phyloP scores from a whole-genome alignment of 345 rosid species.

The Eucalyptus pauciflora region DNA sequence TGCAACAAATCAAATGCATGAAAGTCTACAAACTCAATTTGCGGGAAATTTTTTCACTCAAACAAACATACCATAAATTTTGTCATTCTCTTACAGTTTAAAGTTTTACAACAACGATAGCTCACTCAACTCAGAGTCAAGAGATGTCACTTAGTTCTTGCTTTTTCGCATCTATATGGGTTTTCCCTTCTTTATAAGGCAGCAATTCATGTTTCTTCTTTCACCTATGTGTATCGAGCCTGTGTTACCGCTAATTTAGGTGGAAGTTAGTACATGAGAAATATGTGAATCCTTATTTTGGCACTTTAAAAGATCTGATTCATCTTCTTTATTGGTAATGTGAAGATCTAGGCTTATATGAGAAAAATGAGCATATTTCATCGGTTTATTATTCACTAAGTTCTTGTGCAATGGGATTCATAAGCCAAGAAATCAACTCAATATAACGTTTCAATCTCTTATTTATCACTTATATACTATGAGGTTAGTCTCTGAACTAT shows the following conservation, averaged over 20 bases:
- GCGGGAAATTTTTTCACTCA: fast-evolving
- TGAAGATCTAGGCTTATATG: neutral
- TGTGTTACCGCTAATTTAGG: neutral
- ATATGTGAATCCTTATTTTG: neutral
- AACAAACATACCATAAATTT: neutral
- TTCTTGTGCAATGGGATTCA: neutral
- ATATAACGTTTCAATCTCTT: neutral
- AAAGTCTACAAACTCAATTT: neutral
- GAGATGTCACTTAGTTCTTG: neutral
- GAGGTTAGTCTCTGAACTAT: neutral
- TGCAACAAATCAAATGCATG: neutral
- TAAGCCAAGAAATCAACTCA: neutral
- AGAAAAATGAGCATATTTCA: neutral
- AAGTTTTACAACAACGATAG: neutral
- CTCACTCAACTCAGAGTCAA: neutral
- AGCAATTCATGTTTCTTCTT: neutral
- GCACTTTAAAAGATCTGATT: neutral
- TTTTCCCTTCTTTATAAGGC: neutral
- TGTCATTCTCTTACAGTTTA: neutral
- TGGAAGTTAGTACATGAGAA: neutral
- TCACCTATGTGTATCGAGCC: neutral
- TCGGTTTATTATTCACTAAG: neutral
- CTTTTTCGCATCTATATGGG: neutral
- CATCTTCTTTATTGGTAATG: neutral
- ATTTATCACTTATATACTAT: neutral